Percentiles rank a stretch among this genome's conserved stretches.
These are phyloP conservation scores for Metschnikowia lochheadii DNA, from an alignment of 805 yeast species.

Conservation along the genomic window DNA sequence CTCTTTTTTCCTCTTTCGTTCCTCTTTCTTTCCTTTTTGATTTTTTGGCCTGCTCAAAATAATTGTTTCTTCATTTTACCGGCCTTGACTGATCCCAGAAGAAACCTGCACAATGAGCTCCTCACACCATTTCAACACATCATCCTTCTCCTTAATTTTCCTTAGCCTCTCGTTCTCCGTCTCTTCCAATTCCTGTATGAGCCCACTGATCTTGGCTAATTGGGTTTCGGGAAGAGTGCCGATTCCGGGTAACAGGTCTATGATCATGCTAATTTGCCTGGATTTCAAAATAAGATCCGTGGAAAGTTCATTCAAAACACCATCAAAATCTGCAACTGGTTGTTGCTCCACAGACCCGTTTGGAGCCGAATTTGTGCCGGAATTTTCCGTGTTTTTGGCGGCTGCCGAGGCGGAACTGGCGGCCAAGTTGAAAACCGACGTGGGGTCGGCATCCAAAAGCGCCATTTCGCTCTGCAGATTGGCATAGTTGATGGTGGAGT, in stretches of 20 bases:
- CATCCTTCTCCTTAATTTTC: slow-evolving; percentile 62
- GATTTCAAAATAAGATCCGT: slow-evolving; percentile 82
- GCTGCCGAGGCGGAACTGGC: slow-evolving; percentile 53
- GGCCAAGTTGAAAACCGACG: slow-evolving; percentile 59
- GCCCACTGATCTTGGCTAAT: slow-evolving; percentile 53
- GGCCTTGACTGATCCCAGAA: slow-evolving; percentile 43
- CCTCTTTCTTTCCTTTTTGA: too few species aligned
- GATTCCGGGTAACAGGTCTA: slow-evolving; percentile 88
- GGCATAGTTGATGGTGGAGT: slow-evolving; percentile 72
- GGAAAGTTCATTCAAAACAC: slow-evolving; percentile 70
- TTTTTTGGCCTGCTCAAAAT: too few species aligned
- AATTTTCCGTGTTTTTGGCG: slow-evolving; percentile 12
- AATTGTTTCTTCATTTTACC: background rate
- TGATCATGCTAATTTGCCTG: slow-evolving; percentile 78
- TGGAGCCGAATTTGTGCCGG: slow-evolving; percentile 17
- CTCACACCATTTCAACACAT: slow-evolving; percentile 58
- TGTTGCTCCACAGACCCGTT: slow-evolving; percentile 5
- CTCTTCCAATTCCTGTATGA: slow-evolving; percentile 57
- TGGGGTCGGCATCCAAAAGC: slow-evolving; percentile 54
- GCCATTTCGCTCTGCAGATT: slow-evolving; percentile 37
- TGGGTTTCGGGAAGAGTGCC: slow-evolving; percentile 80
- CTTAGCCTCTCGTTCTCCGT: slow-evolving; percentile 56
- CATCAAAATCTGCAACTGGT: slow-evolving; percentile 23
- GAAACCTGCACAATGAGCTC: slow-evolving; percentile 59
- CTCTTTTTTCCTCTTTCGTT: too few species aligned